These are phyloP conservation scores for Candida caryicola DNA, from an alignment of 805 yeast species.

Conservation along the genomic window DNA sequence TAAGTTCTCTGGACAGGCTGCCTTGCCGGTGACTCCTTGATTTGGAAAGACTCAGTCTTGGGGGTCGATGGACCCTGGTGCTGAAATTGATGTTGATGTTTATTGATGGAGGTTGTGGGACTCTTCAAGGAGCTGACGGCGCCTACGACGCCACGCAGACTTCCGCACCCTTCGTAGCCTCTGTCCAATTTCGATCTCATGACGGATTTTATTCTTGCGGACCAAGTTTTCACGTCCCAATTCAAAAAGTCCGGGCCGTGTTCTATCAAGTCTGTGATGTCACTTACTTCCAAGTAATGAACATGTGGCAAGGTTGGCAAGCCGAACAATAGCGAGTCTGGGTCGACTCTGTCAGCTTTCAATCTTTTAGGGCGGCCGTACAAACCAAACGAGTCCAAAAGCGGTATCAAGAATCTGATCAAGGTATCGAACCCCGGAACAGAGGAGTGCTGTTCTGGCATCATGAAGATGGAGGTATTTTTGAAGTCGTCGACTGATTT, in stretches of 20 bases:
- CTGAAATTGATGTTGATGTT: background rate
- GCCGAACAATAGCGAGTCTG: slow-evolving; percentile 41
- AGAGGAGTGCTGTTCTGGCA: slow-evolving; percentile 44
- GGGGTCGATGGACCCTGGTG: background rate
- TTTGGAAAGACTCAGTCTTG: background rate
- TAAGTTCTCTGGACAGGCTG: background rate
- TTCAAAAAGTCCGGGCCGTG: slow-evolving; percentile 22
- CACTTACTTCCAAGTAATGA: slow-evolving; percentile 39
- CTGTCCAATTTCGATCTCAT: slow-evolving; percentile 34
- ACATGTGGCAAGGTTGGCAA: slow-evolving; percentile 45
- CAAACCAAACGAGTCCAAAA: slow-evolving; percentile 42
- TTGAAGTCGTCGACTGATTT: slow-evolving; percentile 31
- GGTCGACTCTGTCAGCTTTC: slow-evolving; percentile 42
- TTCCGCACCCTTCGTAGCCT: slow-evolving; percentile 78
- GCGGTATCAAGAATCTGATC: slow-evolving; percentile 41
- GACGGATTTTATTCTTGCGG: slow-evolving; percentile 25
- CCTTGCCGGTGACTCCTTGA: background rate
- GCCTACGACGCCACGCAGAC: slow-evolving; percentile 57
- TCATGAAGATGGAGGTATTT: slow-evolving; percentile 42
- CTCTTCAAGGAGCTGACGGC: slow-evolving; percentile 53
- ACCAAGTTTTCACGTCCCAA: slow-evolving; percentile 42
- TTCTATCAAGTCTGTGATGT: slow-evolving; percentile 20
- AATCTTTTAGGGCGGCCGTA: slow-evolving; percentile 45
- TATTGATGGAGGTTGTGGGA: slow-evolving; percentile 23
- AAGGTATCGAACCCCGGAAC: slow-evolving; percentile 51